Base-by-base conservation (phyloP, 352 stramenopile species). In the Phytopythium montanum region DNA sequence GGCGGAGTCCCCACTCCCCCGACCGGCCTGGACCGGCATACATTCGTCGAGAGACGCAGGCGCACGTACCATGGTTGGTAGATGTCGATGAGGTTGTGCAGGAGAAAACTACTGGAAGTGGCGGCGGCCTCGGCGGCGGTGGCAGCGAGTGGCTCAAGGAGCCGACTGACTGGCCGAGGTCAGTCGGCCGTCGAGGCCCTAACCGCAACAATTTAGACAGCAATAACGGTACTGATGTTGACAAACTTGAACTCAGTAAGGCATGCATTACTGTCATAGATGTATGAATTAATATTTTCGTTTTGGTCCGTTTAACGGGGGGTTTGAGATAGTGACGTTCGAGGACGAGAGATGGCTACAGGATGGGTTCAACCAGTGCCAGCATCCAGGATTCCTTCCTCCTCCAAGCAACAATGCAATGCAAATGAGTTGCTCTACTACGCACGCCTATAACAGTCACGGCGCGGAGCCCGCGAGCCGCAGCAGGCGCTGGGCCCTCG, bases 21-120 rank as follows among this genome's bases (percentile, higher is more conserved):
- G 33, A 38, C 33, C 0, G 2, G 33, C 9, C 33, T 12, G 33
- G 14, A 12, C 5, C 44, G 2, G 41, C 45, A 52, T 52, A 52
- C 45, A 52, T 52, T 52, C 45, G 14, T 16, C 45, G 25, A 52
- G 42, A 49, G 12, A 49, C 2, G 2, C 33, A 29, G 19, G 28
- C 31, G 23, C 36, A 45, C 75, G 72, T 76, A 88, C 78, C 78
- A 88, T 88, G 83, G 86, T 88, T 70, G 68, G 82, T 70, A 88
- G 73, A 85, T 83, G 79, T 89, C 77, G 79, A 92, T 89, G 81
- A 92, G 76, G 77, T 89, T 86, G 79, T 88, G 81, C 68, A 83
- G 66, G 75, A 76, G 69, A 82, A 87, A 75, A 65, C 62, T 67
- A 64, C 60, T 59, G 71, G 70, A 62, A 85, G 71, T 78, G 72